Base-by-base conservation (phyloP, 2,329 filamentous ascomycete genomes). In the Lojkania enalia region DNA sequence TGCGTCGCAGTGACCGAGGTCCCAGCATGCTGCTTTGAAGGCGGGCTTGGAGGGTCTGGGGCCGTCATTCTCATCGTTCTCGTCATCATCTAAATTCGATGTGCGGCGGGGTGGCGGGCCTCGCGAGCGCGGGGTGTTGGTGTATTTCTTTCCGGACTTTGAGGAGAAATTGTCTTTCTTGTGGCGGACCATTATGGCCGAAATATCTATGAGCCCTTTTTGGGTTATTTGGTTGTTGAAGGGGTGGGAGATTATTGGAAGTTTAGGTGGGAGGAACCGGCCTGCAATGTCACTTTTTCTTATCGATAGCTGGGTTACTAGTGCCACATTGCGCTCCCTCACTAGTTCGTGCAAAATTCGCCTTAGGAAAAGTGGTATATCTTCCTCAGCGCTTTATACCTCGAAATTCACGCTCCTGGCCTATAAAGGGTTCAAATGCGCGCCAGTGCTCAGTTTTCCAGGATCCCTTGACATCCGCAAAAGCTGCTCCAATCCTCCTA, bases 1-100 rank as follows among this genome's bases (percentile, higher is more conserved):
- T 6, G 92, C 90, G 65, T 99, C 94, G 76, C 94, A 99, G 75
- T 99, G 94, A 51, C 91, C 92, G 23, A 99, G 79, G 65, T 99
- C 94, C 94, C 94, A 99, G 70, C 92, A 96, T 47, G 92, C 94
- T 37, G 94, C 92, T 73, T 95, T 95, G 80, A 91, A 96, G 73
- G 84, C 53, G 60, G 80, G 73, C 19, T 71, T 72, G 60, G 52
- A 69, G 55, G 57, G 58, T 57, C 49, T 45, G 46, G 67, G 57
- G 41, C 63, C 62, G 27, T 55, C 46, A 35, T 56, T 50, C 29
- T 54, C 59, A 19, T 53, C 38, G 15, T 56, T 49, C 35, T 61
- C 44, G 48, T 58, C 51, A 32, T 51, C 54, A 20, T 65, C 57
- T 20, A 49, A 57, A 39, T 54, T 49, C 33, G 54, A 49, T 51